Conservation (phyloP, 2,329 filamentous ascomycete genomes). For the Pseudophaeomoniella oleicola region DNA sequence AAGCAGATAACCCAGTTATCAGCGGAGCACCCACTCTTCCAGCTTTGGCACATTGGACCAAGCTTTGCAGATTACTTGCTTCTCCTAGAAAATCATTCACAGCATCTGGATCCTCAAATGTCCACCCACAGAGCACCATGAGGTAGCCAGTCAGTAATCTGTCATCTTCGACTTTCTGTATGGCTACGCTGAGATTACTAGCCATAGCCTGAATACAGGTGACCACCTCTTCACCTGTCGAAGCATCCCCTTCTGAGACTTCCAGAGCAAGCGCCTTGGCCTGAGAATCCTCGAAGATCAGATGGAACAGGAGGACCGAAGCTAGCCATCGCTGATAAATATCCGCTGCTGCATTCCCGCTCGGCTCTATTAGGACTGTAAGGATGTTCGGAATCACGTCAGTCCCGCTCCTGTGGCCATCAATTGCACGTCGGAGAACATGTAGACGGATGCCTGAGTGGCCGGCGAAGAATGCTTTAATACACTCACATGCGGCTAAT, state of each 20-base stretch:
- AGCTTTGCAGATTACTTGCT: constrained; percentile 77
- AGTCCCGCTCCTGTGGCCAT: constrained; percentile 61
- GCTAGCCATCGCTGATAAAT: constrained; percentile 87
- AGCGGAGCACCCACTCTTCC: constrained; percentile 46
- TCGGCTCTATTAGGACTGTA: constrained; percentile 60
- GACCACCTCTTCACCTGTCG: constrained; percentile 83
- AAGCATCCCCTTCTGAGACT: constrained; percentile 78
- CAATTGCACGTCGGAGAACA: constrained; percentile 77
- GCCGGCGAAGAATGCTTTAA: constrained; percentile 81
- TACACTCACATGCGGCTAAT: constrained; percentile 72
- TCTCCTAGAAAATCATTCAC: constrained; percentile 89
- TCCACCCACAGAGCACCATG: constrained; percentile 76
- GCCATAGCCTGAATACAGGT: constrained; percentile 83
- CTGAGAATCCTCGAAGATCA: constrained; percentile 64
- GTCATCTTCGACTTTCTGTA: constrained; percentile 64
- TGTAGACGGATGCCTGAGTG: constrained; percentile 71
- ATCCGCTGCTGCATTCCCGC: constrained; percentile 50
- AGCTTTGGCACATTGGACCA: constrained; percentile 62
- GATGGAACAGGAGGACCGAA: constrained; percentile 69
- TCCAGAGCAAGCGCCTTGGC: constrained; percentile 68
- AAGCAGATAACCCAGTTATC: constrained; percentile 68
- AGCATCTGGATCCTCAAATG: constrained; percentile 82
- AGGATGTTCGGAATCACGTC: constrained; percentile 82
- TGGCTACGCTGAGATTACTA: constrained; percentile 67
- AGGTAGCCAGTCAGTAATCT: constrained; percentile 71